Evolutionary conservation across 2,329 filamentous ascomycete species (phyloP).

Genomic region (Penicillium fuscoglaucum): DNA sequence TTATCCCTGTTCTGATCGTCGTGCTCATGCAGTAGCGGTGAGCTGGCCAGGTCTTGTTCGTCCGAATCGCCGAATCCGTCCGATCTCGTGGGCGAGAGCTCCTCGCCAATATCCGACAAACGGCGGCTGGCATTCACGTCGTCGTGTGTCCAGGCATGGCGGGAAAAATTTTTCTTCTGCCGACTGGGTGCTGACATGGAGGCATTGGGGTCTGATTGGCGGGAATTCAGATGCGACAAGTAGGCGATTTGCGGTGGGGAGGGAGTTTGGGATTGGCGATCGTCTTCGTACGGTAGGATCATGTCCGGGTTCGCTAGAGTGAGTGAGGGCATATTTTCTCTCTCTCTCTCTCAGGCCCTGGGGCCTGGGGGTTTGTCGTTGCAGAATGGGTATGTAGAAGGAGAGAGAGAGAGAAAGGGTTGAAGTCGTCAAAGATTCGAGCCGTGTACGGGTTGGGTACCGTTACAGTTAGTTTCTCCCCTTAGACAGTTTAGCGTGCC

Average conservation of each 20-base stretch:
- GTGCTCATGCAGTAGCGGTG: constrained; percentile 48
- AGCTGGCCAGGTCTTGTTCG: constrained; percentile 14
- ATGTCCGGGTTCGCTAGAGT: constrained; percentile 92
- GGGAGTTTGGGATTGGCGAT: constrained; percentile 49
- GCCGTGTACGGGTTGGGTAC: constrained; percentile 1
- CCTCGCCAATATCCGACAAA: constrained; percentile 49
- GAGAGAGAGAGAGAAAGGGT: constrained; percentile 2
- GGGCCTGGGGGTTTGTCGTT: constrained; percentile 8
- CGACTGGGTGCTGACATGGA: constrained; percentile 8
- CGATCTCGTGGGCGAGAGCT: constrained; percentile 32
- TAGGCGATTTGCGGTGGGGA: constrained; percentile 53
- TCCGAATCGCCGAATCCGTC: constrained; percentile 20
- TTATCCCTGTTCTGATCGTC: constrained; percentile 52
- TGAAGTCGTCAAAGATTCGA: background rate
- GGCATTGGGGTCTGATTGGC: constrained; percentile 30
- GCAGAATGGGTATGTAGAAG: background rate
- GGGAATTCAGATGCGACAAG: constrained; percentile 44
- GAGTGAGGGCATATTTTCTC: constrained; percentile 64
- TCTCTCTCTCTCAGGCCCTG: constrained; percentile 13
- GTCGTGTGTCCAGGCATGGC: constrained; percentile 38
- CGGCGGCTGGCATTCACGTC: constrained; percentile 43
- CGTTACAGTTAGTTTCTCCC: constrained; percentile 11
- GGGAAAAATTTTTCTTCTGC: constrained; percentile 35
- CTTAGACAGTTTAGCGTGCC: constrained; percentile 26
- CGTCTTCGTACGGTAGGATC: constrained; percentile 77